A percentile compares a stretch with the other conserved stretches of the same genome.
Evolutionary conservation across 2,329 filamentous ascomycete species (phyloP).

Genomic region (Stenocarpella maydis): DNA sequence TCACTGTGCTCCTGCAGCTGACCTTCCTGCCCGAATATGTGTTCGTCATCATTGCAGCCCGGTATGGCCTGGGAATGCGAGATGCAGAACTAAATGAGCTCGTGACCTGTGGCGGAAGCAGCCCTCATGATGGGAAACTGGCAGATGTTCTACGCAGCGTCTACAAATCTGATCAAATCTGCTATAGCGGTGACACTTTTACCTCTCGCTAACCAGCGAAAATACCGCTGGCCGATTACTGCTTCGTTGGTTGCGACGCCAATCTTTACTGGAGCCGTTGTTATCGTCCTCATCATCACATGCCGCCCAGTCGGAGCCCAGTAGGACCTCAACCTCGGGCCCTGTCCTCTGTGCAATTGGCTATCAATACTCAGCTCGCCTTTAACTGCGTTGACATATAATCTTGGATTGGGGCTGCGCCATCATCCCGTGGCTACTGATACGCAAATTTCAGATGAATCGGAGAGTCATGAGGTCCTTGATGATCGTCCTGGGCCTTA

Average conservation of each 20-base stretch:
- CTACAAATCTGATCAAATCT: conserved; percentile 11
- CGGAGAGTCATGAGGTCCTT: conserved; percentile 50
- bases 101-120: neutral
- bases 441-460: conserved; percentile 52
- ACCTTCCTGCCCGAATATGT: conserved; percentile 8
- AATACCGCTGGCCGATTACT: conserved; percentile 10
- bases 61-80: neutral
- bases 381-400: conserved; percentile 13
- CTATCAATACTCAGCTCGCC: conserved; percentile 23
- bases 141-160: conserved; percentile 21
- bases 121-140: conserved; percentile 1
- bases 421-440: conserved; percentile 48
- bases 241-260: neutral
- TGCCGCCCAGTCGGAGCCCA: conserved; percentile 25
- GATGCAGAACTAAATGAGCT: conserved; percentile 16
- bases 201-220: conserved; percentile 41
- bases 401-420: conserved; percentile 27
- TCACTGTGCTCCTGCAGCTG: neutral
- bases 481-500: conserved; percentile 51
- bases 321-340: conserved; percentile 5
- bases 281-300: conserved; percentile 47
- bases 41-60: conserved; percentile 1
- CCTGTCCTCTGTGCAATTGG: conserved; percentile 2
- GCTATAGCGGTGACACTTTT: conserved; percentile 20
- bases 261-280: neutral